Evolutionary conservation across 192 early-diverging fungal species (phyloP), one percentile per base, ranked within the genome.

Genomic region (Umbelopsis vinacea): DNA sequence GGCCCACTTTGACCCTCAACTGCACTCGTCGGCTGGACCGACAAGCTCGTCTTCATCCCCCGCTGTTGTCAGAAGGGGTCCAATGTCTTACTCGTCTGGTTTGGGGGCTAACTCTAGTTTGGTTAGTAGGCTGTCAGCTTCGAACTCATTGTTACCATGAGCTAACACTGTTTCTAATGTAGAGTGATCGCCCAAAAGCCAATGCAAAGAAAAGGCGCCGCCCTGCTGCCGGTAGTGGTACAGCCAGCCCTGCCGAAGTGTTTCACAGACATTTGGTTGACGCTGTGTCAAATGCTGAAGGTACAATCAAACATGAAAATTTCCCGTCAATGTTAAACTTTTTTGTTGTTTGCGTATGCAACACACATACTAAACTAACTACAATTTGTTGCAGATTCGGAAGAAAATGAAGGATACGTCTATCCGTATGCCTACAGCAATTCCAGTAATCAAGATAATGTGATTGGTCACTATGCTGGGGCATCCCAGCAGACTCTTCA

Each of bases 201-300:
- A 63, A 19, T 14, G 33, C 57, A 63, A 72, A 72, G 46, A 63
- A 60, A 66, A 47, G 46, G 29, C 55, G 71, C 12, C 55, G 40
- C 6, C 54, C 54, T 10, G 45, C 71, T 52, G 22, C 17, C 2
- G 29, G 43, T 2, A 66, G 60, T 63, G 54, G 73, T 8, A 53
- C 70, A 8, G 77, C 77, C 11, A 79, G 63, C 37, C 77, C 77
- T 14, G 63, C 77, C 37, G 77, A 79, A 74, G 69, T 71, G 29
- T 79, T 79, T 52, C 77, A 79, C 55, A 57, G 77, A 33, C 74
- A 79, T 40, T 45, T 79, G 1, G 77, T 79, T 14, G 77, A 79
- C 46, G 77, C 77, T 47, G 77, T 79, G 1, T 79, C 77, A 35
- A 79, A 79, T 43, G 77, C 74, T 40, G 72, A 79, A 74, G 77